Conservation (phyloP, 106 monocot genomes). For the Apostasia ramifera region DNA sequence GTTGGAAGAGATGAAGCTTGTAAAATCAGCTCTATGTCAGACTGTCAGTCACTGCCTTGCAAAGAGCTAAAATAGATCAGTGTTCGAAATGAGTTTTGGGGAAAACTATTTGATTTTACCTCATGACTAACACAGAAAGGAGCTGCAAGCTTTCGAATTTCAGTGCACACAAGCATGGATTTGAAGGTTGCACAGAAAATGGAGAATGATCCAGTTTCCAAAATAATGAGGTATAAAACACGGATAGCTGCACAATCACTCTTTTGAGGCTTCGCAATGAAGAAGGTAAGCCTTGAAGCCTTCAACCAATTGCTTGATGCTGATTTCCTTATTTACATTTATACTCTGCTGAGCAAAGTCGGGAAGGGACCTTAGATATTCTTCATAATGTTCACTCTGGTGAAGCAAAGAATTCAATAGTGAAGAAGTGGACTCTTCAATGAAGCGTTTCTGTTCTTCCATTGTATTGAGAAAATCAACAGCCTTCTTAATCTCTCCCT, state of each 20-base stretch:
- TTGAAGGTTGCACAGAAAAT: too few species aligned
- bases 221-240: not conserved
- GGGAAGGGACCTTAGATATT: slow-evolving; percentile 13
- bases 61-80: too few species aligned
- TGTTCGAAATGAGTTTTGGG: too few species aligned
- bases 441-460: not conserved
- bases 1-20: too few species aligned
- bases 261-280: not conserved
- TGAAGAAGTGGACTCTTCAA: slow-evolving; percentile 11
- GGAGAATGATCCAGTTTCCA: too few species aligned
- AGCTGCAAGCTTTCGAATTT: too few species aligned
- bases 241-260: not conserved
- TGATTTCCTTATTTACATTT: slow-evolving; percentile 7
- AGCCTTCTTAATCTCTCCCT: slow-evolving; percentile 7
- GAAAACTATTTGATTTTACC: too few species aligned
- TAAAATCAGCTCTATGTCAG: too few species aligned
- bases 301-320: slow-evolving; percentile 7
- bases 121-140: too few species aligned
- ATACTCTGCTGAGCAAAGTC: slow-evolving; percentile 2
- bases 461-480: slow-evolving; percentile 17
- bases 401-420: slow-evolving; percentile 3
- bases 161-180: too few species aligned
- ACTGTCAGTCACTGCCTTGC: too few species aligned
- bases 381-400: slow-evolving; percentile 2
- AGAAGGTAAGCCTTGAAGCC: slow-evolving; percentile 3